These are phyloP conservation scores for Linum lewisii DNA, from an alignment of 345 rosid genomes.

Conservation along the genomic window DNA sequence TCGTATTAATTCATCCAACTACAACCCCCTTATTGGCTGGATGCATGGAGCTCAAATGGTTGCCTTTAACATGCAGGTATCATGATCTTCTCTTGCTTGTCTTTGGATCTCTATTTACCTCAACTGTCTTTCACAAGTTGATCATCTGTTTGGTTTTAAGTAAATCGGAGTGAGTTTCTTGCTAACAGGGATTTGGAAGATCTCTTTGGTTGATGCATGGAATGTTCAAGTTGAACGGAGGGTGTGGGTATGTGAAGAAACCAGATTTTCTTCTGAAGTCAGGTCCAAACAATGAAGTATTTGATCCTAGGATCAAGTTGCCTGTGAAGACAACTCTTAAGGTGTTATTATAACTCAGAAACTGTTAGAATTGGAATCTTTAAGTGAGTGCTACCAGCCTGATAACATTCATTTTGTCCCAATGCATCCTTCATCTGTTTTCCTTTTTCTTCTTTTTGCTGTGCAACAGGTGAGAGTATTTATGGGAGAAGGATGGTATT, in stretches of 20 bases:
- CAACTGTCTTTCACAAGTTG: not conserved
- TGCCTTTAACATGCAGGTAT: conserved; percentile 86
- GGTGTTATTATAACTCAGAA: not conserved
- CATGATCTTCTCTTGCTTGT: no score
- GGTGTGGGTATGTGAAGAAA: conserved; percentile 23
- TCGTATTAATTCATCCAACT: conserved; percentile 63
- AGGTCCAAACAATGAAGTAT: conserved; percentile 8
- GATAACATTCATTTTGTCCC: not conserved
- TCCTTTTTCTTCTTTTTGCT: no score
- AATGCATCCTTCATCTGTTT: not conserved
- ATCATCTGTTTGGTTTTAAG: not conserved
- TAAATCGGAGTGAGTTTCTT: not conserved
- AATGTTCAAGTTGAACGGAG: conserved; percentile 24
- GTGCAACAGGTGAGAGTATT: conserved; percentile 15
- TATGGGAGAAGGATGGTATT: conserved; percentile 23
- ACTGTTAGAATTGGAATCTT: not conserved
- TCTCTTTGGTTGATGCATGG: conserved; percentile 25
- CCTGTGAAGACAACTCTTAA: conserved; percentile 11
- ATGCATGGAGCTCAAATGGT: conserved; percentile 89
- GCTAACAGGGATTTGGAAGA: conserved; percentile 17
- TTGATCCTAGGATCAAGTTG: not conserved
- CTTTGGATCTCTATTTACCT: no score
- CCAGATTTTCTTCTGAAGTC: conserved; percentile 15
- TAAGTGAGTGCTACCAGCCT: not conserved
- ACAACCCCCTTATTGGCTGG: conserved; percentile 65